A percentile compares a stretch with the other conserved stretches of the same genome.
These are phyloP conservation scores for Lichtheimia ramosa DNA, from an alignment of 371 early-diverging fungal genomes.

Conservation along the genomic window DNA sequence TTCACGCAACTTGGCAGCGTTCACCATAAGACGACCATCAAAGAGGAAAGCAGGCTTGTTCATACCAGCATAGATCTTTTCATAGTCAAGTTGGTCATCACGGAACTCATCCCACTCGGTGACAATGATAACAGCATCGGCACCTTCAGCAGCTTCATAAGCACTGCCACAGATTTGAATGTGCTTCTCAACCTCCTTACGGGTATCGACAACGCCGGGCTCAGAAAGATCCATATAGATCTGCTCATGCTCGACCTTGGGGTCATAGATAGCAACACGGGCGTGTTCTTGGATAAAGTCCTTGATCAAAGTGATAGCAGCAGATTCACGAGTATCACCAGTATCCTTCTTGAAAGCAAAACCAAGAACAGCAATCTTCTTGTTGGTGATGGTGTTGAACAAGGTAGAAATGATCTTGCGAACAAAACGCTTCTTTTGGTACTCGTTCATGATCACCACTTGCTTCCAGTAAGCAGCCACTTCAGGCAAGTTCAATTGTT, in stretches of 20 bases:
- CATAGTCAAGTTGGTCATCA: conserved; percentile 67
- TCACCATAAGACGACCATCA: conserved; percentile 90
- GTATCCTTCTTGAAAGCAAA: conserved; percentile 98
- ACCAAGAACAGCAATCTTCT: conserved; percentile 86
- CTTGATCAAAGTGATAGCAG: conserved; percentile 85
- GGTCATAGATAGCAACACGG: conserved; percentile 84
- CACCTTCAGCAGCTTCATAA: conserved; percentile 70
- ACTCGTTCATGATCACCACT: conserved; percentile 91
- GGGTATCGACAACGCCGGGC: conserved; percentile 67
- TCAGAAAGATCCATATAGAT: conserved; percentile 80
- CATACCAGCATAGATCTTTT: conserved; percentile 72
- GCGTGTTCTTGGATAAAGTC: conserved; percentile 84
- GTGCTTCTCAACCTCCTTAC: conserved; percentile 61
- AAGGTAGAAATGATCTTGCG: conserved; percentile 67
- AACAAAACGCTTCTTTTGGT: conserved; percentile 89
- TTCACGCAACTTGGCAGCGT: conserved; percentile 66
- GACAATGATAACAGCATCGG: conserved; percentile 84
- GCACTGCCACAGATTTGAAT: conserved; percentile 63
- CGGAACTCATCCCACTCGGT: conserved; percentile 97
- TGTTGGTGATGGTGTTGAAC: conserved; percentile 88
- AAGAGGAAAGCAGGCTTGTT: conserved; percentile 91
- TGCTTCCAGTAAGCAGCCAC: conserved; percentile 95
- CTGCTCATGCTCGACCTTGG: conserved; percentile 84
- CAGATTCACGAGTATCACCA: conserved; percentile 93
- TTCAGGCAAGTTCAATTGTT: conserved; percentile 83